A percentile compares a stretch with the other conserved stretches of the same genome.
These are phyloP conservation scores for Carex cristatella DNA, from an alignment of 176 grass and related monocot species.

Conservation along the genomic window DNA sequence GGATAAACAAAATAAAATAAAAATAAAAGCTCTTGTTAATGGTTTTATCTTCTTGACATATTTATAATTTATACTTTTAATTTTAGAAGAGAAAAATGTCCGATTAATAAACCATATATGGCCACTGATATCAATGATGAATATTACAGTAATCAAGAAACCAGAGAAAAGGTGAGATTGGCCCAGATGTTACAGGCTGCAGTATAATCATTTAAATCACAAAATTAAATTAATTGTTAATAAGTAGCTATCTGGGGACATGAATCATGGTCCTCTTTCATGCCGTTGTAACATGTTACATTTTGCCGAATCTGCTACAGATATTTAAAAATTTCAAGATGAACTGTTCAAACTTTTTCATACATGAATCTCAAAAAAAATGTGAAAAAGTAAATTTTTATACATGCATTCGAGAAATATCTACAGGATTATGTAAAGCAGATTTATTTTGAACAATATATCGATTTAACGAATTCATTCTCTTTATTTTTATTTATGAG, in stretches of 20 bases:
- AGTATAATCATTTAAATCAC: background rate
- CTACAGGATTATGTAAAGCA: no score
- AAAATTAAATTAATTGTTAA: constrained; percentile 15
- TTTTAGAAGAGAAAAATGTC: no score
- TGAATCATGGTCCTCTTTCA: background rate
- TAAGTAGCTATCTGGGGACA: constrained; percentile 10
- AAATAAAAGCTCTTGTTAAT: no score
- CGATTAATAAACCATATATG: background rate
- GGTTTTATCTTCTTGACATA: no score
- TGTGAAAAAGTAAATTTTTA: no score
- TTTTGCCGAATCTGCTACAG: background rate
- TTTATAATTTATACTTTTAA: no score
- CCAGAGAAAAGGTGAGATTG: background rate
- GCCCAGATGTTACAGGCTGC: background rate
- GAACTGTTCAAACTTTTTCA: no score
- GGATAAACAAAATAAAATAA: background rate
- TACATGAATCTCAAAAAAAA: no score
- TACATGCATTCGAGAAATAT: no score
- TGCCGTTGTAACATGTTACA: background rate
- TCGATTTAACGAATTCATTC: background rate
- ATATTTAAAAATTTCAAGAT: no score
- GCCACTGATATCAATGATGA: background rate
- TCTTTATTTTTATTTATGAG: background rate
- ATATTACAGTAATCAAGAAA: background rate
- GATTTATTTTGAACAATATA: background rate